Base-by-base conservation (phyloP, 495 filamentous ascomycete species). In the Aspergillus carlsbadensis region DNA sequence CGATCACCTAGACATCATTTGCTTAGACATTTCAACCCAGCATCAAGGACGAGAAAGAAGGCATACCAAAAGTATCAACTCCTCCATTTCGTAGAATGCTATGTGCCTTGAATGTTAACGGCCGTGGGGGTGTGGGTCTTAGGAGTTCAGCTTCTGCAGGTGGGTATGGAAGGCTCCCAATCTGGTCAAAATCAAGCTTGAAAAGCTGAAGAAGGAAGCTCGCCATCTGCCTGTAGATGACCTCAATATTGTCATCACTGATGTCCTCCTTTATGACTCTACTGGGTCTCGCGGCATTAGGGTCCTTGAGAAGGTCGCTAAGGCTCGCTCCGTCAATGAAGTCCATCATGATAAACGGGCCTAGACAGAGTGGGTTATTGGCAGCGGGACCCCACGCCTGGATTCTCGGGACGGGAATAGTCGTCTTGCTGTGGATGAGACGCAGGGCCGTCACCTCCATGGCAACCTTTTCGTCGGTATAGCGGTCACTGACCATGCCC, bases 291-390 rank as follows among this genome's bases (percentile, higher is more conserved):
- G 56, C 41, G 33, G 52, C 47, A n/a, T 55, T 57, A 18, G 57
- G 52, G 15, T 67, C 61, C 17, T 29, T n/a, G 2, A 71, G 52
- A 57, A 64, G 40, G 3, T 57, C 49, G n/a, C 36, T 56, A 49
- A 71, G 66, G 52, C 61, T 61, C 41, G 65, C 61, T 11, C 77
- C 73, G 14, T 76, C 50, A 56, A 78, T 65, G 29, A 69, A 78
- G 47, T 77, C 73, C 72, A 78, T 76, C 31, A 78, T 70, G 29
- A 78, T 76, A 44, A 77, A 77, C 18, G 71, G 75, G 20, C 76
- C 70, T 10, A 77, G 61, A 37, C 64, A 59, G 41, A 69, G 67
- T 36, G 65, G 58, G 50, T 73, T 79, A 26, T 62, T 64, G 11
- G 61, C 52, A 52, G 66, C 62, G 11, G 36, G 49, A 26, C 78